Percentiles rank a stretch among this genome's conserved stretches.
phyloP scores from a whole-genome alignment of 805 yeast genomes.

The Suhomyces canberraensis region DNA sequence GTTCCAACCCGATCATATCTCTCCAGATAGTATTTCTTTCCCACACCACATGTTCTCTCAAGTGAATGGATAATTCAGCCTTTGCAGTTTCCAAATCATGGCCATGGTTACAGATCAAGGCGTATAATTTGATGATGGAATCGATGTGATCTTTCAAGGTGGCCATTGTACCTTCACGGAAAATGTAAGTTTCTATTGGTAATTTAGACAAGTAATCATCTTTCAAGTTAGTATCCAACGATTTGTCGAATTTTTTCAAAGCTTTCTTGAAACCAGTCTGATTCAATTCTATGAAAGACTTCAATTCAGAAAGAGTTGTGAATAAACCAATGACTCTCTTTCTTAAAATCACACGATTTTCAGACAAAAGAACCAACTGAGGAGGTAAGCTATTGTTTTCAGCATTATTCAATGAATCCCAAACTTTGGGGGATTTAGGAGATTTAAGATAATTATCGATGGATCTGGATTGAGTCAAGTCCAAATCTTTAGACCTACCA shows the following conservation, averaged over 20 bases:
- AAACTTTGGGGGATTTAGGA: conserved; percentile 32
- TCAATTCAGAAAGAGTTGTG: conserved; percentile 46
- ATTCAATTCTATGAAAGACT: conserved; percentile 50
- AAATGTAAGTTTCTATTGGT: conserved; percentile 39
- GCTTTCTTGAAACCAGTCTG: conserved; percentile 53
- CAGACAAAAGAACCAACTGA: conserved; percentile 39
- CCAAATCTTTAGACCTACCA: conserved; percentile 3
- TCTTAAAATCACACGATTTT: conserved; percentile 46
- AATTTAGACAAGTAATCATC: conserved; percentile 45
- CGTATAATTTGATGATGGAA: conserved; percentile 30
- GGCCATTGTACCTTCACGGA: conserved; percentile 30
- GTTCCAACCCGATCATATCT: conserved; percentile 50
- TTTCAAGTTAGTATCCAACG: conserved; percentile 42
- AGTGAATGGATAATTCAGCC: conserved; percentile 53
- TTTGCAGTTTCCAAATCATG: conserved; percentile 41
- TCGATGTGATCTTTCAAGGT: conserved; percentile 32
- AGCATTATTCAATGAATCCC: conserved; percentile 24
- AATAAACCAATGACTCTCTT: conserved; percentile 44
- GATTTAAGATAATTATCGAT: conserved; percentile 38
- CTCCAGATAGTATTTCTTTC: conserved; percentile 57
- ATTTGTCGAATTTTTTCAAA: conserved; percentile 51
- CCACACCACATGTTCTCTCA: conserved; percentile 55
- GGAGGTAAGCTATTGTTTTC: conserved; percentile 25
- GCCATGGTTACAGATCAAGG: conserved; percentile 38
- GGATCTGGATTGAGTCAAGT: conserved; percentile 13